Evolutionary conservation across 306 rosid species (phyloP).

Genomic region (Lathyrus aphaca): DNA sequence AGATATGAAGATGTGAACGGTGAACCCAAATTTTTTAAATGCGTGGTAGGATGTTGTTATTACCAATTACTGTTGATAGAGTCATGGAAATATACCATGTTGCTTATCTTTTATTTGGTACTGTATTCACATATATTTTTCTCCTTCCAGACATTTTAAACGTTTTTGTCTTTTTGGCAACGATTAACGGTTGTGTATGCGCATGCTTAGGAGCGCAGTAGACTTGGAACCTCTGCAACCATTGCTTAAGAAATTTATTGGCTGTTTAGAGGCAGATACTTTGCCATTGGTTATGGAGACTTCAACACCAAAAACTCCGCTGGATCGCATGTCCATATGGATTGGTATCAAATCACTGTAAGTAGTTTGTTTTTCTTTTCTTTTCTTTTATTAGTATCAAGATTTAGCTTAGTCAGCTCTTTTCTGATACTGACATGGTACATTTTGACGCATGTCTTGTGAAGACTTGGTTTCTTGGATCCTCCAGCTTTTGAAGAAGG

Average conservation of each 20-base stretch:
- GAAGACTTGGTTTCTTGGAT: conserved; percentile 93
- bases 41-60: conserved; percentile 28
- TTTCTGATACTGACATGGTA: conserved; percentile 39
- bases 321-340: conserved; percentile 83
- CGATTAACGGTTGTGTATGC: conserved; percentile 24
- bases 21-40: conserved; percentile 15
- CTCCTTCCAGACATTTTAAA: conserved; percentile 16
- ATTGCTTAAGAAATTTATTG: conserved; percentile 76
- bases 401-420: conserved; percentile 1
- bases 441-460: conserved; percentile 36
- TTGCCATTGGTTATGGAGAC: conserved; percentile 61
- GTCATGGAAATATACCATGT: conserved; percentile 30
- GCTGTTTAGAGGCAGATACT: conserved; percentile 71
- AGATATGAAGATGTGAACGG: conserved; percentile 21
- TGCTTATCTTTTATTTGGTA: conserved; percentile 12
- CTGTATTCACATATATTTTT: conserved; percentile 30
- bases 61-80: conserved; percentile 16
- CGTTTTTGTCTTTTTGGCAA: conserved; percentile 19
- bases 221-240: conserved; percentile 97
- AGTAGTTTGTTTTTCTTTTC: conserved; percentile 43
- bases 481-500: conserved; percentile 98
- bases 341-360: conserved; percentile 92
- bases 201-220: conserved; percentile 60
- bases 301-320: conserved; percentile 63
- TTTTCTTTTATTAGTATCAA: conserved; percentile 26